These are phyloP conservation scores for Austroboletus festivus DNA, from an alignment of 768 basidiomycete species.

Conservation along the genomic window DNA sequence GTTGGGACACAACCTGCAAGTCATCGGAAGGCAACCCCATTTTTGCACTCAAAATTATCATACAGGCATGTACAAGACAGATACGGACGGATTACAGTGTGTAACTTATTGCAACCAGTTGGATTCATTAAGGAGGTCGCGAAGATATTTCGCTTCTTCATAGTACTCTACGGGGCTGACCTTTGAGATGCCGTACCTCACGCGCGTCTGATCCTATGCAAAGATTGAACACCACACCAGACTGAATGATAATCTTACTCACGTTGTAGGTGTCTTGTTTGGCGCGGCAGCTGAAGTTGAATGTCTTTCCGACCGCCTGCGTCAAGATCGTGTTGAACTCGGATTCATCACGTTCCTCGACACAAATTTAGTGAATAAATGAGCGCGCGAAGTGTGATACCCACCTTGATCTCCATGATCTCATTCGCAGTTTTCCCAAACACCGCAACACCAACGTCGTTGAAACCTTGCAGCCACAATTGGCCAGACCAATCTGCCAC, in stretches of 20 bases:
- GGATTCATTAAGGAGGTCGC: constrained; percentile 53
- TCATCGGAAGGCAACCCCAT: too few species aligned
- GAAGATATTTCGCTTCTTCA: constrained; percentile 58
- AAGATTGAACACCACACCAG: background rate
- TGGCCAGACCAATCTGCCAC: constrained; percentile 89
- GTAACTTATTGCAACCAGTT: constrained; percentile 46
- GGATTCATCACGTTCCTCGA: constrained; percentile 56
- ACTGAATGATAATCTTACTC: constrained; percentile 25
- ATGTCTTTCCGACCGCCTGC: constrained; percentile 64
- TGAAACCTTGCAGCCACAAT: constrained; percentile 93
- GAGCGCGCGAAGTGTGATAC: background rate
- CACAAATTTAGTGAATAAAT: background rate
- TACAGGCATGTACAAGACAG: constrained; percentile 4
- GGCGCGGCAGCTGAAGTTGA: constrained; percentile 82
- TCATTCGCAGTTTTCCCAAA: constrained; percentile 81
- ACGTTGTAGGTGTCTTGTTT: constrained; percentile 87
- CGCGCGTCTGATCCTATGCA: constrained; percentile 70
- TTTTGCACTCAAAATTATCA: background rate
- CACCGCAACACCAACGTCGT: constrained; percentile 78
- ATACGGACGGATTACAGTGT: background rate
- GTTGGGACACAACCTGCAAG: too few species aligned
- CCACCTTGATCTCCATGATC: constrained; percentile 67
- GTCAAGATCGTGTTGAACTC: constrained; percentile 59
- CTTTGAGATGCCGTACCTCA: constrained; percentile 77
- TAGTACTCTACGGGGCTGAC: constrained; percentile 65